A percentile compares a stretch with the other conserved stretches of the same genome.
These are phyloP conservation scores for Magnusiomyces tetraspermus DNA, from an alignment of 1,139 yeast genomes.

Conservation along the genomic window DNA sequence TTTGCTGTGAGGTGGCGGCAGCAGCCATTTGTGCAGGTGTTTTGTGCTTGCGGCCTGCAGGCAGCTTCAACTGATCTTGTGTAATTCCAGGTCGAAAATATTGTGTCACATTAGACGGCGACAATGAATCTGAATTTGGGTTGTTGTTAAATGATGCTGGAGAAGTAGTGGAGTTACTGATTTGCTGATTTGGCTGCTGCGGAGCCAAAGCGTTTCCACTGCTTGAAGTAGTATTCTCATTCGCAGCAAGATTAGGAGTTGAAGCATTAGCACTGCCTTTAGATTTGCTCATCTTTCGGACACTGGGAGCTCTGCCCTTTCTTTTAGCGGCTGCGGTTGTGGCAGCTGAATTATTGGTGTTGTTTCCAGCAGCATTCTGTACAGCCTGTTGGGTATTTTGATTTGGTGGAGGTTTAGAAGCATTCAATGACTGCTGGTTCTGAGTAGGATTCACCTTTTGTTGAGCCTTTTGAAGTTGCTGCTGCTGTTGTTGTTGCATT, in stretches of 20 bases:
- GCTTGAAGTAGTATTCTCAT: not conserved
- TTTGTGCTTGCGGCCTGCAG: conserved; percentile 1
- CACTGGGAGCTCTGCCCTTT: conserved; percentile 1
- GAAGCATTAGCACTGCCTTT: not conserved
- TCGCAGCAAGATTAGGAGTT: not conserved
- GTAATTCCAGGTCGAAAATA: conserved; percentile 4
- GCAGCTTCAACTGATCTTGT: conserved; percentile 5
- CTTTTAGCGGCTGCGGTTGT: not conserved
- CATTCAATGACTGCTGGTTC: not conserved
- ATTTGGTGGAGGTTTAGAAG: not conserved
- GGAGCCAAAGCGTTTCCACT: not conserved
- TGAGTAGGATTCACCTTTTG: not conserved
- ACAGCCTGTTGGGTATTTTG: too few relatives aligned
- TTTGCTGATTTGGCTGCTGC: not conserved
- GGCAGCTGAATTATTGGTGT: not conserved
- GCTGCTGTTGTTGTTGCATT: conserved; percentile 1
- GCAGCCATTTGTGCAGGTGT: not conserved
- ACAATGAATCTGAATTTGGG: not conserved
- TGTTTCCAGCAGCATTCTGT: too few relatives aligned
- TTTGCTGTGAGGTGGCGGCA: not conserved
- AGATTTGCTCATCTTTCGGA: not conserved
- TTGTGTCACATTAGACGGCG: not conserved
- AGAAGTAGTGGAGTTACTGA: not conserved
- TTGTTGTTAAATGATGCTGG: not conserved
- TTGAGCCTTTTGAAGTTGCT: not conserved